phyloP scores from a whole-genome alignment of 1,139 yeast genomes.

The Hyphopichia burtonii region DNA sequence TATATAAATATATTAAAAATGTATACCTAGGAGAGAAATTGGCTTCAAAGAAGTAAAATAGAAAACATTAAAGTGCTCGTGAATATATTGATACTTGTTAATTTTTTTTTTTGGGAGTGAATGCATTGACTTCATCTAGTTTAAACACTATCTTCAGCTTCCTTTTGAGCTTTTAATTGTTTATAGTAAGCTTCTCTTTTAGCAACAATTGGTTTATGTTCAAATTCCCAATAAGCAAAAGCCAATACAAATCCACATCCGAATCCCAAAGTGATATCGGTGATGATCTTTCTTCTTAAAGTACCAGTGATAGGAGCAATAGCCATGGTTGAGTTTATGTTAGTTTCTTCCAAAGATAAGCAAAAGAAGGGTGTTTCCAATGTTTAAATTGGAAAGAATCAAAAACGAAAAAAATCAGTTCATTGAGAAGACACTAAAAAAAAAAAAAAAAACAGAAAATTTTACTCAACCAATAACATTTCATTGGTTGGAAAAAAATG shows the following conservation, averaged over 20 bases:
- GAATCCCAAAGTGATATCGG: constrained; percentile 73
- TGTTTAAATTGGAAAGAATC: neutral
- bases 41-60: neutral
- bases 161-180: constrained; percentile 69
- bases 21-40: neutral
- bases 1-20: neutral
- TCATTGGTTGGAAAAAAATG: constrained; percentile 11
- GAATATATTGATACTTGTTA: neutral
- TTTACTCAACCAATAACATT: constrained; percentile 15
- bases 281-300: constrained; percentile 76
- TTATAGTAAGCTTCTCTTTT: constrained; percentile 87
- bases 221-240: constrained; percentile 32
- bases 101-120: neutral
- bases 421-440: constrained; percentile 9
- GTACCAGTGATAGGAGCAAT: constrained; percentile 89
- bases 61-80: neutral
- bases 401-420: constrained; percentile 14
- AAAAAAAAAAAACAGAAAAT: neutral
- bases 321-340: constrained; percentile 48
- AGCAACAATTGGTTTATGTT: constrained; percentile 68
- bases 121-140: too few species aligned
- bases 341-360: too few species aligned
- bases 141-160: constrained; percentile 53
- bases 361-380: too few species aligned
- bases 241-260: constrained; percentile 41